phyloP scores from a whole-genome alignment of 768 basidiomycete genomes.

The Lactifluus subvellereus region DNA sequence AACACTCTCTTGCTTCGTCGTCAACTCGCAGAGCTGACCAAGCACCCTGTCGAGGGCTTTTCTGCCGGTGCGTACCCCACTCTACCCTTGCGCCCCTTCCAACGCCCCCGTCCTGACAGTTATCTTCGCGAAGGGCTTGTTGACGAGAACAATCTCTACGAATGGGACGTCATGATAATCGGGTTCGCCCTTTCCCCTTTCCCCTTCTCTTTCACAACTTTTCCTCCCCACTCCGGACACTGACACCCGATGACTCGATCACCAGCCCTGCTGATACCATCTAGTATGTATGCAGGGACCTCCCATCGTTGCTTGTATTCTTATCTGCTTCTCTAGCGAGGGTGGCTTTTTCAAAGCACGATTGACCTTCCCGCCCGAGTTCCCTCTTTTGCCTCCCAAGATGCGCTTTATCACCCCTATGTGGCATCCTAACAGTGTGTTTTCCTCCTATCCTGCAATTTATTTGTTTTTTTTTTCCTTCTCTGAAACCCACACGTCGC shows the following conservation, averaged over 20 bases:
- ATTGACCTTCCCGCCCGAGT: conserved; percentile 85
- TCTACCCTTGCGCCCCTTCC: conserved; percentile 26
- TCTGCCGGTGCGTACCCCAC: conserved; percentile 64
- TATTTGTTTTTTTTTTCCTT: not conserved
- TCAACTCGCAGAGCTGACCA: conserved; percentile 80
- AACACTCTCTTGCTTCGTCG: conserved; percentile 63
- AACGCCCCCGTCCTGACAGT: conserved; percentile 30
- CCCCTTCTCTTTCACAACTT: not conserved
- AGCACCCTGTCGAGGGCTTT: conserved; percentile 93
- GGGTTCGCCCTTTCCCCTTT: conserved; percentile 48
- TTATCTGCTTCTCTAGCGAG: conserved; percentile 53
- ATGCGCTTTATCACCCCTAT: conserved; percentile 94
- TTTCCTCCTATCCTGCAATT: not conserved
- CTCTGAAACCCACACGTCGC: not conserved
- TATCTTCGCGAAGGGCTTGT: conserved; percentile 62
- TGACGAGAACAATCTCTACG: conserved; percentile 89
- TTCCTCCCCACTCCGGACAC: not conserved
- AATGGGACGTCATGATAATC: conserved; percentile 96
- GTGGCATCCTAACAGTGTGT: conserved; percentile 96
- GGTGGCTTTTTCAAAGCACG: conserved; percentile 94
- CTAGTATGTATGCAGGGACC: conserved; percentile 53
- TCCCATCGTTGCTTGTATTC: not conserved
- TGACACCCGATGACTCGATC: conserved; percentile 26
- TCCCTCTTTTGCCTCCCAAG: conserved; percentile 87
- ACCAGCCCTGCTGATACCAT: conserved; percentile 87